These are phyloP conservation scores for Lachancea mirantina DNA, from an alignment of 805 yeast species.

Conservation along the genomic window DNA sequence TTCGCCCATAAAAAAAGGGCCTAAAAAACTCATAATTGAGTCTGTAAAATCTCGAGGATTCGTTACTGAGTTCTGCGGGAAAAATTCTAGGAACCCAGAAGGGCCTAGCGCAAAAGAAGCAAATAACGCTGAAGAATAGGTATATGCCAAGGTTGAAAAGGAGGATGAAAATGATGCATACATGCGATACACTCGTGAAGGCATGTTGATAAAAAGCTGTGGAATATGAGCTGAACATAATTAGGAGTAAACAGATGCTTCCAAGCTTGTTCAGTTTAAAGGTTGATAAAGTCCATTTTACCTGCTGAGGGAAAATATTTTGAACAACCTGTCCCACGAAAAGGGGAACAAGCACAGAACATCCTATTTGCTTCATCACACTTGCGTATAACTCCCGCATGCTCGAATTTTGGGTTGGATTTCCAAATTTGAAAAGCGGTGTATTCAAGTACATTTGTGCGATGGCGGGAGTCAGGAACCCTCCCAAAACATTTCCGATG, in stretches of 20 bases:
- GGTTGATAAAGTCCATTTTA: constrained; percentile 50
- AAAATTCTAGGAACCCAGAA: constrained; percentile 40
- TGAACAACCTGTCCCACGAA: constrained; percentile 85
- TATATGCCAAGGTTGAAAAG: constrained; percentile 80
- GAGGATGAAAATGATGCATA: constrained; percentile 65
- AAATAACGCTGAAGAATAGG: constrained; percentile 62
- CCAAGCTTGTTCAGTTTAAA: constrained; percentile 67
- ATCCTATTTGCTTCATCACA: constrained; percentile 84
- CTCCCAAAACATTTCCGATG: constrained; percentile 78
- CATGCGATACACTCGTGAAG: constrained; percentile 60
- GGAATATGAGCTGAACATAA: constrained; percentile 74
- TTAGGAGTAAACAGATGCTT: constrained; percentile 66
- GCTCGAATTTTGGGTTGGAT: constrained; percentile 55
- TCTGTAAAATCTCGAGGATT: constrained; percentile 39
- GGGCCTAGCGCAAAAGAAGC: constrained; percentile 57
- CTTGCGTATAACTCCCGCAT: constrained; percentile 54
- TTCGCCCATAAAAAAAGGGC: constrained; percentile 65
- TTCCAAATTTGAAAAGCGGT: constrained; percentile 66
- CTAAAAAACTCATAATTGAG: constrained; percentile 33
- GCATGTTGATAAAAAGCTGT: constrained; percentile 83
- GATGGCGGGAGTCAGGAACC: constrained; percentile 80
- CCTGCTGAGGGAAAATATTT: constrained; percentile 58
- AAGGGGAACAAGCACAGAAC: constrained; percentile 75
- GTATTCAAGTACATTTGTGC: constrained; percentile 57
- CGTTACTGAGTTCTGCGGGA: constrained; percentile 41